Conservation (phyloP, 1,139 yeast genomes). For the Suhomyces maxii region DNA sequence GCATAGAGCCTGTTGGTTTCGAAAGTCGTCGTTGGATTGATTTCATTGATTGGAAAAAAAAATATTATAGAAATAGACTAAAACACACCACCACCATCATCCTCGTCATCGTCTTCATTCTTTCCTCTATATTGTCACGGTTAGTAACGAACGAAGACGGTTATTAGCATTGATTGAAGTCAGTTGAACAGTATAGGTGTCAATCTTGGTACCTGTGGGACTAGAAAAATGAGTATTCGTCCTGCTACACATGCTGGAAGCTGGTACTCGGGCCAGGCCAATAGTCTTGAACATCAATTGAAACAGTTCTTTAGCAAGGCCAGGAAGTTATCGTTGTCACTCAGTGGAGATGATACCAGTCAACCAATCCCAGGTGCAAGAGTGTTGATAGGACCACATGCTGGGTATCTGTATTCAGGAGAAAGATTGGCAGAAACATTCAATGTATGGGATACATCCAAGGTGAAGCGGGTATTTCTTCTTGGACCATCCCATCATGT, state of each 20-base stretch:
- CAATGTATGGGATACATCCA: constrained; percentile 61
- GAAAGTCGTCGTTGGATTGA: no score
- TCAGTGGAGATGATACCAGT: constrained; percentile 1
- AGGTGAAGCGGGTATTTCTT: constrained; percentile 65
- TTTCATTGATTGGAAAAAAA: no score
- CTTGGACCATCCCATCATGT: constrained; percentile 95
- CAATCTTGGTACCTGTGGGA: background rate
- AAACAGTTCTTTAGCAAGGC: constrained; percentile 37
- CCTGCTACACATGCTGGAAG: constrained; percentile 85
- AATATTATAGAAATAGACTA: background rate
- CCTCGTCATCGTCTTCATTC: background rate
- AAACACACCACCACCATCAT: constrained; percentile 6
- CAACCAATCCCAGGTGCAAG: constrained; percentile 56
- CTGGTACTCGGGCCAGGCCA: constrained; percentile 67
- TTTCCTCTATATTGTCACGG: background rate
- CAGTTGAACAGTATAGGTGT: background rate
- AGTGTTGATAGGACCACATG: constrained; percentile 70
- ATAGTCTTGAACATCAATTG: constrained; percentile 49
- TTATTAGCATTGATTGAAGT: background rate
- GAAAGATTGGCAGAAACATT: constrained; percentile 76
- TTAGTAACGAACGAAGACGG: no score
- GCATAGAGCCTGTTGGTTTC: no score
- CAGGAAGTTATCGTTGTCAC: constrained; percentile 13
- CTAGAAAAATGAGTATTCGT: constrained; percentile 38
- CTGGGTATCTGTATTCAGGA: constrained; percentile 88